Evolutionary conservation across 176 grass and related monocot species (phyloP).

Genomic region (Eleusine coracana): DNA sequence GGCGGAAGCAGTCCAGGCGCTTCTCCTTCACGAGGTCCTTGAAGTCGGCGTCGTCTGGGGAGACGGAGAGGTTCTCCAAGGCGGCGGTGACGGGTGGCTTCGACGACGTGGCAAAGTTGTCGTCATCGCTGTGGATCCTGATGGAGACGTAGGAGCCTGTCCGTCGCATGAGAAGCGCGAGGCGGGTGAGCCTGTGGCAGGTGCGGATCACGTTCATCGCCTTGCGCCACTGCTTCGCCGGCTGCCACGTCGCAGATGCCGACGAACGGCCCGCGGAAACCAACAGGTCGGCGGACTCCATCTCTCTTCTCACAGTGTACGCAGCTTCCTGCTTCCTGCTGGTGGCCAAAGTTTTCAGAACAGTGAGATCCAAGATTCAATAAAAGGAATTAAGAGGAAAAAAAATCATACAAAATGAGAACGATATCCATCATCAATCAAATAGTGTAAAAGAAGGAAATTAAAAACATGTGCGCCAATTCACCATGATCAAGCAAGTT

Average conservation of each 20-base stretch:
- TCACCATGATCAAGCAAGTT: no score
- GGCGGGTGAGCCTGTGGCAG: slow-evolving; percentile 33
- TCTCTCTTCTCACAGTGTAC: neutral
- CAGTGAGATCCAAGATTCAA: no score
- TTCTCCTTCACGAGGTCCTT: slow-evolving; percentile 56
- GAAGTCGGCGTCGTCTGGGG: slow-evolving; percentile 11
- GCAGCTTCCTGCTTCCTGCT: neutral
- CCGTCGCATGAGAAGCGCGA: neutral
- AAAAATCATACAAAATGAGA: no score
- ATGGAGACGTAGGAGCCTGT: slow-evolving; percentile 37
- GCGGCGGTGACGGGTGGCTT: neutral
- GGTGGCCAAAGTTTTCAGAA: neutral
- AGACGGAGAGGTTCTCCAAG: slow-evolving; percentile 6
- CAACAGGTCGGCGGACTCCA: slow-evolving; percentile 34
- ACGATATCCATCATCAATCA: no score
- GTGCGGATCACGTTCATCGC: slow-evolving; percentile 48
- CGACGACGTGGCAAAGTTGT: neutral
- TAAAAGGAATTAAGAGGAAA: no score
- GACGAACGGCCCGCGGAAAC: neutral
- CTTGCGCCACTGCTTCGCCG: slow-evolving; percentile 44
- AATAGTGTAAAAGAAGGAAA: no score
- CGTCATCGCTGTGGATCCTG: slow-evolving; percentile 5
- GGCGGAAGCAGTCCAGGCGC: slow-evolving; percentile 18
- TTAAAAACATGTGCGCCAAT: no score
- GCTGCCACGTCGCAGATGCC: neutral